Percentiles rank a stretch among this genome's conserved stretches.
These are phyloP conservation scores for Salix brachista DNA, from an alignment of 345 rosid species.

Conservation along the genomic window DNA sequence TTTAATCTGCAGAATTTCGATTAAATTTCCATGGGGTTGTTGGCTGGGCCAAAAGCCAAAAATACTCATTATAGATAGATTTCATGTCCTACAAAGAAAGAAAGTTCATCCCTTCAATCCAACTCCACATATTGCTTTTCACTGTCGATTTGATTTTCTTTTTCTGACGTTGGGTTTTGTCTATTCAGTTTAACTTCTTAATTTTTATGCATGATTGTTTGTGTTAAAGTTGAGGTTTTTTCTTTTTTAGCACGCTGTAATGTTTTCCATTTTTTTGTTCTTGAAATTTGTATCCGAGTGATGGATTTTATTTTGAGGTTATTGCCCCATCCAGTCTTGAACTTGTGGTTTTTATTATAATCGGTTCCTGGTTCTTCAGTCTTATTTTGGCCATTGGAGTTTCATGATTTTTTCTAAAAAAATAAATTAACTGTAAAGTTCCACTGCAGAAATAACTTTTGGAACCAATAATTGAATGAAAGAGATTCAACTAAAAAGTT, in stretches of 20 bases:
- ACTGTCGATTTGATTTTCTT: neutral
- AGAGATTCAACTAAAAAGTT: neutral
- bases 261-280: neutral
- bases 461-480: neutral
- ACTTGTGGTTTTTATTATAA: neutral
- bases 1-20: too few species aligned
- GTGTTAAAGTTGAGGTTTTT: neutral
- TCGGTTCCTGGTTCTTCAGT: neutral
- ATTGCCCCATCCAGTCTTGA: neutral
- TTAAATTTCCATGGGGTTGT: too few species aligned
- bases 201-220: neutral
- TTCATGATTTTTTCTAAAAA: neutral
- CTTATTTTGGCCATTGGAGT: neutral
- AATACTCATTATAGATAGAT: too few species aligned
- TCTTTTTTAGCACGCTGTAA: neutral
- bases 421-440: neutral
- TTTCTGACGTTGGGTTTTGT: neutral
- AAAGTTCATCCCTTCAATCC: constrained; percentile 32
- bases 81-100: constrained; percentile 24
- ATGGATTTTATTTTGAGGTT: neutral
- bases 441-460: neutral
- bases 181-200: neutral
- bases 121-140: constrained; percentile 25
- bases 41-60: too few species aligned
- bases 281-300: neutral